These are phyloP conservation scores for Eucalyptus guilfoylei DNA, from an alignment of 345 rosid species.

Conservation along the genomic window DNA sequence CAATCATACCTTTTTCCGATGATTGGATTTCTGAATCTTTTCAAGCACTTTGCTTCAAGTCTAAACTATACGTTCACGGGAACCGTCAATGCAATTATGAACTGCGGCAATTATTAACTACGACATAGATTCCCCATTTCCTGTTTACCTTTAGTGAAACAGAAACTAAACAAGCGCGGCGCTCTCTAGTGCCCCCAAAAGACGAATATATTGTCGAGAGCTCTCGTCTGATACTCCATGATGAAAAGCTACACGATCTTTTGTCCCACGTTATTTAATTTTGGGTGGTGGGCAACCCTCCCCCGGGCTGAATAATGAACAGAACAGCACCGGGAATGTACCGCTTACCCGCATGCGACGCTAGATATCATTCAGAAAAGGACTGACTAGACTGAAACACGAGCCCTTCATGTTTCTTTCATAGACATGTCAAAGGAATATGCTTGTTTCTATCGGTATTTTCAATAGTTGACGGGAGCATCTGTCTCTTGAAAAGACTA, in stretches of 20 bases:
- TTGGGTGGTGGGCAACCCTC: background rate
- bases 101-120: too few species aligned
- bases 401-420: background rate
- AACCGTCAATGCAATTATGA: background rate
- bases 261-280: background rate
- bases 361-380: background rate
- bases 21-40: background rate
- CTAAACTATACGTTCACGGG: background rate
- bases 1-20: background rate
- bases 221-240: background rate
- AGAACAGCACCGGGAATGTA: background rate
- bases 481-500: background rate
- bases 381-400: background rate
- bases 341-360: background rate
- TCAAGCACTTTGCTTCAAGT: background rate
- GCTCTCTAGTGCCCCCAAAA: background rate
- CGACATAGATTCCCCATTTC: background rate
- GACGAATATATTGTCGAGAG: background rate
- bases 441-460: background rate
- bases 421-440: background rate
- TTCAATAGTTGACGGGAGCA: background rate
- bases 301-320: background rate
- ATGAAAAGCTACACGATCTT: background rate
- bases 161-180: background rate
- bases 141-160: background rate